Percentiles rank a stretch among this genome's conserved stretches.
Evolutionary conservation across 2,329 filamentous ascomycete species (phyloP).

Genomic region (Tolypocladium inflatum): DNA sequence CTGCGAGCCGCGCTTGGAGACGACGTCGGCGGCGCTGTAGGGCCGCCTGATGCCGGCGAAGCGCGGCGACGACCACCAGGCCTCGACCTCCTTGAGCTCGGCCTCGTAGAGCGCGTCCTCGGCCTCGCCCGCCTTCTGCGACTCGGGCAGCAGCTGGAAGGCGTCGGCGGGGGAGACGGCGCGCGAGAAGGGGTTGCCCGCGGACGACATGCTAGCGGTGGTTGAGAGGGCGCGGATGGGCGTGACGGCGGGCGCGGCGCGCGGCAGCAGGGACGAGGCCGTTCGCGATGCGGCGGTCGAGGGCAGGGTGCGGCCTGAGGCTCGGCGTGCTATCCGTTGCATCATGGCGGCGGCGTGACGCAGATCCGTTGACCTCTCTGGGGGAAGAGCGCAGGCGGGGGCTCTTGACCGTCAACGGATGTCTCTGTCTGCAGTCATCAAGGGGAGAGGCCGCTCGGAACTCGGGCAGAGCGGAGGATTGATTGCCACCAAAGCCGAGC

Average conservation of each 20-base stretch:
- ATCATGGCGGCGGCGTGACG: slow-evolving; percentile 14
- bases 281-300: slow-evolving; percentile 11
- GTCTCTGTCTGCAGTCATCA: background rate
- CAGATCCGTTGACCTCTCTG: background rate
- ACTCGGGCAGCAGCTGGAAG: slow-evolving; percentile 76
- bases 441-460: background rate
- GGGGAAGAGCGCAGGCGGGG: background rate
- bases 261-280: slow-evolving; percentile 5
- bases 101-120: slow-evolving; percentile 81
- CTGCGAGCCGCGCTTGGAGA: slow-evolving; percentile 83
- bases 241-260: slow-evolving; percentile 7
- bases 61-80: slow-evolving; percentile 82
- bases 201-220: slow-evolving; percentile 20
- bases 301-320: slow-evolving; percentile 14
- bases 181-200: slow-evolving; percentile 17
- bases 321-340: slow-evolving; percentile 21
- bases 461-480: background rate
- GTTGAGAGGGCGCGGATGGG: slow-evolving; percentile 18
- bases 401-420: background rate
- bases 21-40: slow-evolving; percentile 83
- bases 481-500: background rate
- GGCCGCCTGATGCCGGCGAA: slow-evolving; percentile 86
- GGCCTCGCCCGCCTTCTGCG: slow-evolving; percentile 64
- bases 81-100: slow-evolving; percentile 74
- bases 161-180: slow-evolving; percentile 51